Percentiles rank a stretch among this genome's conserved stretches.
Conservation (phyloP, 495 filamentous ascomycete genomes). For the Xylaria flabelliformis region DNA sequence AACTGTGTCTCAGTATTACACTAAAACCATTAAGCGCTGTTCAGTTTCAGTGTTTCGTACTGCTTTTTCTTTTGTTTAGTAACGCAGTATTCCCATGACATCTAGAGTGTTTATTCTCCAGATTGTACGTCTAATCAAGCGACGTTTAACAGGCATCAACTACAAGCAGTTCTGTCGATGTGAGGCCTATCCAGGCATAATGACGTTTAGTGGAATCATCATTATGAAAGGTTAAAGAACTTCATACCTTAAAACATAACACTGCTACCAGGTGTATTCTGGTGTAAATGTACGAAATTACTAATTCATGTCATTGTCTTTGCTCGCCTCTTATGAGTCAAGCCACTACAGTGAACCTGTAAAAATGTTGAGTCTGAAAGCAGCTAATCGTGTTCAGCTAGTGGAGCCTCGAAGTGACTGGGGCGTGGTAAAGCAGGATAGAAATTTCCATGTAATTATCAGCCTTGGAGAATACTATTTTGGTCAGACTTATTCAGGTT, state of each 20-base stretch:
- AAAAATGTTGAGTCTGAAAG: background rate
- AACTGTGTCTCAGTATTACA: background rate
- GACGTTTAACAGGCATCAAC: background rate
- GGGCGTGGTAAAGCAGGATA: no score
- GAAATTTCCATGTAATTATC: no score
- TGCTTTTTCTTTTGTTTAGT: background rate
- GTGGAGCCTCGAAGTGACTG: no score
- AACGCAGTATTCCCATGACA: background rate
- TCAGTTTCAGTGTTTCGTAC: background rate
- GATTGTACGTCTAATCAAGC: background rate
- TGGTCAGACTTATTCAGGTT: no score
- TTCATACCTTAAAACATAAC: background rate
- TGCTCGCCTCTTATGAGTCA: background rate
- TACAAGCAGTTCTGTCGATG: background rate
- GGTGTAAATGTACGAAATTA: background rate
- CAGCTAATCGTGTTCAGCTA: no score
- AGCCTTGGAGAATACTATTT: no score
- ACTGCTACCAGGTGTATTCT: background rate
- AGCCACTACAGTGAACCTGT: background rate
- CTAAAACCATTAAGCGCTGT: background rate
- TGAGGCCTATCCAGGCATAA: background rate
- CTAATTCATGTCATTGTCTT: background rate
- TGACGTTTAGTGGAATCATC: background rate
- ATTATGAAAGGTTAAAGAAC: background rate
- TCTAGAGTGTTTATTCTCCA: background rate